Evolutionary conservation across 768 basidiomycete genomes (phyloP), one percentile per base, ranked within the genome.

Genomic region (Sarcodon sp.): DNA sequence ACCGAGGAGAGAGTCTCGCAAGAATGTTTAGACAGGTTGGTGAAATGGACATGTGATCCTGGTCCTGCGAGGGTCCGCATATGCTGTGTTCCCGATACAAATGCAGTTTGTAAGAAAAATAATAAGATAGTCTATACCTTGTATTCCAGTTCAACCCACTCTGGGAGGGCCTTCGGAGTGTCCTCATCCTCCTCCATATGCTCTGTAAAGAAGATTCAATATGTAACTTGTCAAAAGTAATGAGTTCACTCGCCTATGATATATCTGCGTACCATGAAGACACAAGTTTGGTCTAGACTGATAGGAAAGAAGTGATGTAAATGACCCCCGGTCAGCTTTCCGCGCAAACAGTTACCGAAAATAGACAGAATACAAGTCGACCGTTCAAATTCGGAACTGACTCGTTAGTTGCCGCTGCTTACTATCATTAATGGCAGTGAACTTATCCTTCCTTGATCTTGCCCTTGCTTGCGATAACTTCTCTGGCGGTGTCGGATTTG

Each of bases 131-230:
- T 74, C 51, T 49, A n/a, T n/a, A 87, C 89, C 57, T 73, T 72
- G 61, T 93, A 97, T 71, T 97, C 94, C 43, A 97, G 76, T 55
- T 84, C 77, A 33, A 97, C 93, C 94, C 94, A 98, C 11, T 77
- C 79, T 16, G 87, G 87, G 37, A 89, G 75, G 3, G 83, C 71
- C 54, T 74, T 77, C 1, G 79, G 69, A 0, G 75, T 75, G 11
- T 75, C 70, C 51, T 92, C 92, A 60, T 97, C 93, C 45, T 92
- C 89, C 61, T 97, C 93, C 85, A 97, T 91, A 59, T 93, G 90
- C 54, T 93, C 91, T 89, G 57, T 13, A 37, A 13, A 18, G 41
- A 36, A 36, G 44, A 7, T 41, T 41, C 44, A 12, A 51, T 27
- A 2, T 27, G 21, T 27, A 4, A 27, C 21, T 27, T 27, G 21